Percentiles rank a stretch among this genome's conserved stretches.
These are phyloP conservation scores for Fusarium tjaetaba DNA, from an alignment of 2,329 filamentous ascomycete genomes.

Conservation along the genomic window DNA sequence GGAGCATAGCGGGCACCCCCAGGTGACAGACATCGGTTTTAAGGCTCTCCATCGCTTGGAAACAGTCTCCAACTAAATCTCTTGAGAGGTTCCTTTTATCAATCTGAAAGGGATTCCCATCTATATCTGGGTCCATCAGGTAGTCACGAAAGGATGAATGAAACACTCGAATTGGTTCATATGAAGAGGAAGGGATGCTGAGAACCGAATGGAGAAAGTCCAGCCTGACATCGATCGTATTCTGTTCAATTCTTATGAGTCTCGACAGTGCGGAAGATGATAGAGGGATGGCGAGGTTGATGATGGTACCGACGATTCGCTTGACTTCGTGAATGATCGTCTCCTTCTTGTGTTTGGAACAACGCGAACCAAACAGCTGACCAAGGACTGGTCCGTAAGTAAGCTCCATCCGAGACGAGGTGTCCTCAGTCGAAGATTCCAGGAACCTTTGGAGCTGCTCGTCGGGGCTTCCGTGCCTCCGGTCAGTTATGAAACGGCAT, in stretches of 20 bases:
- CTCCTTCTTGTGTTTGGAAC: neutral
- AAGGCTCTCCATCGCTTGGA: neutral
- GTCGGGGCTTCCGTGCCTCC: accelerated
- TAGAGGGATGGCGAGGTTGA: neutral
- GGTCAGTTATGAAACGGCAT: neutral
- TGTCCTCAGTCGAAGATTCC: accelerated
- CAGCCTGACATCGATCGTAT: neutral
- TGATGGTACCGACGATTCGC: neutral
- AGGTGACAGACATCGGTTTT: neutral
- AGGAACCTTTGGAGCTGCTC: neutral
- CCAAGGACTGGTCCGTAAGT: neutral
- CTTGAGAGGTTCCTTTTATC: accelerated
- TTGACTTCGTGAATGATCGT: neutral
- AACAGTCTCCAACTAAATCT: neutral
- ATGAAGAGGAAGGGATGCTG: neutral
- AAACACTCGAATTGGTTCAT: neutral
- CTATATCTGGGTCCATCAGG: neutral
- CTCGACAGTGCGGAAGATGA: neutral
- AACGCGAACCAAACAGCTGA: neutral
- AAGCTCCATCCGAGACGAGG: accelerated
- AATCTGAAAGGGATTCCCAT: neutral
- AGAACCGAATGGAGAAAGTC: neutral
- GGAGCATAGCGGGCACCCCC: neutral
- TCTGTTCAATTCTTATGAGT: neutral
- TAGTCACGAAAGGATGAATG: neutral